Base-by-base conservation (phyloP, 306 rosid species). In the Quercus parvula region DNA sequence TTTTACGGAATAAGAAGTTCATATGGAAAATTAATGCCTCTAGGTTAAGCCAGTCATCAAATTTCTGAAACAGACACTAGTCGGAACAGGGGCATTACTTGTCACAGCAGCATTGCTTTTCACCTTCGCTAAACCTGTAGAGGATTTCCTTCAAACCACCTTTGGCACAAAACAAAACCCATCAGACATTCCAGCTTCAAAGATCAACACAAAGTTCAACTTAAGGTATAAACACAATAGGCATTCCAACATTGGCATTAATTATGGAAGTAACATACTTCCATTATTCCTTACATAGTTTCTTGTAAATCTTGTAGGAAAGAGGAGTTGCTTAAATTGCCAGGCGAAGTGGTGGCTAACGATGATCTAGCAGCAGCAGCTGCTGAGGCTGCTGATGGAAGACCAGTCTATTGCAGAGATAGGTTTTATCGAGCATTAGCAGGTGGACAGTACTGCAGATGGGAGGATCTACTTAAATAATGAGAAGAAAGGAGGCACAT, bases 351-450 rank as follows among this genome's bases (percentile, higher is more conserved):
- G 84, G 83, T 1, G 83, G 76, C 97, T 12, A 92, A 93, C 15
- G 98, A 95, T 35, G 95, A 95, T 84, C 92, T 95, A 28, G 98
- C 99, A 73, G 96, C 99, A 10, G 99, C 97, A 5, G 99, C 99
- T 33, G 97, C 99, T 5, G 96, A 91, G 89, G 98, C 99, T 51
- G 99, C 99, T 15, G 98, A 91, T 62, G 97, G 99, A 81, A 90
- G 98, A 71, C 99, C 99, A 15, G 98, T 95, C 77, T 95, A 93
- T 83, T 93, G 99, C 89, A 90, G 97, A 83, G 99, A 95, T 84
- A 92, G 99, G 85, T 91, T 76, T 79, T 91, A 95, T 82, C 93
- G 97, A 75, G 98, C 96, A 75, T 86, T 95, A 83, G 99, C 99
- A 12, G 99, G 99, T 27, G 99, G 99, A 41, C 99, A 93, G 72